Conservation (phyloP, 129 eudicot genomes). For the Ambrosia artemisiifolia region DNA sequence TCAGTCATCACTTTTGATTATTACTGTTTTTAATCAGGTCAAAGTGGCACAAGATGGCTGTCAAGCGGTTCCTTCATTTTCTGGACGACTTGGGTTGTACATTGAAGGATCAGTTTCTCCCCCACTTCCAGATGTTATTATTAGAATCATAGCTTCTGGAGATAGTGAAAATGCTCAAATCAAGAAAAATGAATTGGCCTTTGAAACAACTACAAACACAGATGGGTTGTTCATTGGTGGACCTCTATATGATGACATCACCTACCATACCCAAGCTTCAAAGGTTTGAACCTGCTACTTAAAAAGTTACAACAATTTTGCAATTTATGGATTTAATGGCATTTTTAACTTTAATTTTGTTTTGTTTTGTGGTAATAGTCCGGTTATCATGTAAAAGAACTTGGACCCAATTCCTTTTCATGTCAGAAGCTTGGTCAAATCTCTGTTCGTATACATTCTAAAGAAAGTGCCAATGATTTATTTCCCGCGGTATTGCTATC, state of each 20-base stretch:
- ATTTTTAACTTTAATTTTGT: not conserved
- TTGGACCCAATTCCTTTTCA: conserved; percentile 76
- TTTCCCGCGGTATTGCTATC: conserved; percentile 88
- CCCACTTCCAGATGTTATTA: conserved; percentile 73
- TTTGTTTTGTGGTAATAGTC: conserved; percentile 37
- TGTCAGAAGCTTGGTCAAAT: conserved; percentile 98
- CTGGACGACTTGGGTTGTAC: conserved; percentile 81
- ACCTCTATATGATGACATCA: conserved; percentile 88
- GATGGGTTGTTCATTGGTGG: conserved; percentile 80
- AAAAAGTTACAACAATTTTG: not conserved
- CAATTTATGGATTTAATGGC: conserved; percentile 5
- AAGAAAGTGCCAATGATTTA: conserved; percentile 63
- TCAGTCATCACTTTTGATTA: not conserved
- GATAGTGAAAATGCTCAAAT: conserved; percentile 60
- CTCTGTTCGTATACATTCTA: conserved; percentile 62
- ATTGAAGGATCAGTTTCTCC: conserved; percentile 97
- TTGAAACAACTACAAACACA: conserved; percentile 58
- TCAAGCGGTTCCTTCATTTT: conserved; percentile 65
- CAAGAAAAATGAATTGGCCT: conserved; percentile 64
- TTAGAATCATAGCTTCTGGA: conserved; percentile 62
- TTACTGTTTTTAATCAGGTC: conserved; percentile 46
- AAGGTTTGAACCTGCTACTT: conserved; percentile 54
- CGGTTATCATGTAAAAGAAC: conserved; percentile 78
- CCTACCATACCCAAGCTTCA: conserved; percentile 77
- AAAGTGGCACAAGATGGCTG: conserved; percentile 66